Evolutionary conservation across 2,329 filamentous ascomycete species (phyloP), one percentile per base, ranked within the genome.

Genomic region (Parafenestella ontariensis): DNA sequence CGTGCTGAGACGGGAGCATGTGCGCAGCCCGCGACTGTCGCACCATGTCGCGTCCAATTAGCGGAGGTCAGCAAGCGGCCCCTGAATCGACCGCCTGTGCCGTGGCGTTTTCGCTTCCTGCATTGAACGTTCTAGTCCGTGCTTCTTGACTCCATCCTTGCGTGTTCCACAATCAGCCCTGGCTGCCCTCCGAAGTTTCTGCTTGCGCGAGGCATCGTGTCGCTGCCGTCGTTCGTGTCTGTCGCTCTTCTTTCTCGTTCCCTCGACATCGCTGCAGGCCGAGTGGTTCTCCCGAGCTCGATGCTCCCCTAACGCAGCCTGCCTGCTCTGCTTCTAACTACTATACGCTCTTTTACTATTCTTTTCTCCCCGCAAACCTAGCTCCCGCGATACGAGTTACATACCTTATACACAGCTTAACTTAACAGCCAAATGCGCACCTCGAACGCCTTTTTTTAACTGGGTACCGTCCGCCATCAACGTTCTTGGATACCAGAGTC

Each of bases 21-120:
- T 69, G 65, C 65, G 64, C 43, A 58, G 57, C 52, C 57, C 58
- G 62, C 64, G 62, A 65, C 55, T 66, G 70, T 71, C 67, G 63
- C 69, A 72, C 70, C 62, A 72, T 59, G 31, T 37, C 43, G 46
- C 57, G 47, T 59, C 65, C 60, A 66, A 67, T 68, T 52, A 51
- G 46, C 42, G 43, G 40, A 39, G 46, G 23, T 57, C 44, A 51
- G 34, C 43, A 40, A 46, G 50, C 39, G 57, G 49, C 62, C 68
- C 64, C 63, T 66, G 59, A 58, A 52, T 59, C 62, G 58, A 56
- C 61, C 46, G 52, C 56, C 54, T 59, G 58, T 46, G 52, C 46
- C 55, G 61, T 65, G 59, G 63, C 64, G 59, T 66, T 50, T 59
- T 65, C 64, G 64, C 60, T 64, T 61, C 59, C 47, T 61, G 62